phyloP scores from a whole-genome alignment of 1,284 basidiomycete species.

The Prillingera fragicola region DNA sequence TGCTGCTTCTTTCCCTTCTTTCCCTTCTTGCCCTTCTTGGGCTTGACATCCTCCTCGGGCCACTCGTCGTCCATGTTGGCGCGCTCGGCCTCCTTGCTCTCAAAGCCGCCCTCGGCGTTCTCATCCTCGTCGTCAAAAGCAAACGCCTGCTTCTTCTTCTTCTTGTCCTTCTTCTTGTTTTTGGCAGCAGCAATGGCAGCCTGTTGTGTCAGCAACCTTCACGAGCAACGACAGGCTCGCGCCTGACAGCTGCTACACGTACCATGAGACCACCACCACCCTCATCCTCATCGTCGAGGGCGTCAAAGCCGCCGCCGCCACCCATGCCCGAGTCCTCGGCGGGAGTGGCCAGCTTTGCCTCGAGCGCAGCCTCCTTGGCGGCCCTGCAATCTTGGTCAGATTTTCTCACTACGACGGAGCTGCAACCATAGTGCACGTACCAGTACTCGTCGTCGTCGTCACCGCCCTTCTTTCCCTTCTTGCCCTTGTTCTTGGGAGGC shows the following conservation, averaged over 20 bases:
- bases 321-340: constrained; percentile 49
- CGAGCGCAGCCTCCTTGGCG: constrained; percentile 38
- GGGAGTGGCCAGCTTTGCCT: constrained; percentile 50
- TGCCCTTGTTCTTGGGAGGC: constrained; percentile 82
- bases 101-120: constrained; percentile 6
- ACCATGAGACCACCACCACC: constrained; percentile 82
- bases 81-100: constrained; percentile 25
- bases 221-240: neutral
- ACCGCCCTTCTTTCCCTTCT: constrained; percentile 71
- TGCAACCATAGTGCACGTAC: constrained; percentile 57
- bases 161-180: constrained; percentile 42
- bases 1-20: constrained; percentile 44
- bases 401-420: too few species aligned
- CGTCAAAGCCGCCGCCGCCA: constrained; percentile 34
- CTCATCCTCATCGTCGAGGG: constrained; percentile 57
- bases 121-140: constrained; percentile 11
- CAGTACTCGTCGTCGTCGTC: constrained; percentile 72
- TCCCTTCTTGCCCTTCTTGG: constrained; percentile 49
- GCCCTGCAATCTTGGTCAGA: too few species aligned
- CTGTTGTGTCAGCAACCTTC: constrained; percentile 3
- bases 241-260: constrained; percentile 31
- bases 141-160: constrained; percentile 39
- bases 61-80: constrained; percentile 34
- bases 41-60: constrained; percentile 38
- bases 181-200: constrained; percentile 18